A percentile compares a stretch with the other conserved stretches of the same genome.
These are phyloP conservation scores for Saccharomycopsis babjevae DNA, from an alignment of 805 yeast genomes.

Conservation along the genomic window DNA sequence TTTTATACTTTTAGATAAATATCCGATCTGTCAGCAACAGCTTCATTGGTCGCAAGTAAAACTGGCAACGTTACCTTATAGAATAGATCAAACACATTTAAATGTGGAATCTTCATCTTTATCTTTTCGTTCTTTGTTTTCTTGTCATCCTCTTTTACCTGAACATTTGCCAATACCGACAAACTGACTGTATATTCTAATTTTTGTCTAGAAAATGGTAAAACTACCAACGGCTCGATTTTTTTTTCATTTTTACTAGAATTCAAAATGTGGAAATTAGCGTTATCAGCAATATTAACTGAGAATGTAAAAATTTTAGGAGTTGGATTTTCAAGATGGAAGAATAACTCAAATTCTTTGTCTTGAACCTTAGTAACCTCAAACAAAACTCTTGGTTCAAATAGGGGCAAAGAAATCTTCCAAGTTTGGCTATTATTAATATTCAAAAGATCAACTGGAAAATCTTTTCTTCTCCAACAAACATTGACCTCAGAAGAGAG, in stretches of 20 bases:
- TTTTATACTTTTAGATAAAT: conserved; percentile 6
- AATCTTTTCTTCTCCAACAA: conserved; percentile 28
- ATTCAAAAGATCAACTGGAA: conserved; percentile 19
- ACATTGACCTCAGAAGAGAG: conserved; percentile 23
- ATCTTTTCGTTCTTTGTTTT: conserved; percentile 16
- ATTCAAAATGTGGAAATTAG: conserved; percentile 30
- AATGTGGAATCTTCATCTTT: conserved; percentile 40
- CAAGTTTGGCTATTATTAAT: conserved; percentile 31
- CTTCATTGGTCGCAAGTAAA: conserved; percentile 30
- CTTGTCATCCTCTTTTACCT: not conserved
- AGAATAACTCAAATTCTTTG: conserved; percentile 22
- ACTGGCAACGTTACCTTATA: conserved; percentile 55
- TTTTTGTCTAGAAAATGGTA: conserved; percentile 49
- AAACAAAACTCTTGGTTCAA: conserved; percentile 61
- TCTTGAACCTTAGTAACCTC: conserved; percentile 19
- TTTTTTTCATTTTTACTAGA: conserved; percentile 22
- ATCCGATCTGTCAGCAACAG: conserved; percentile 23
- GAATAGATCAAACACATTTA: conserved; percentile 58
- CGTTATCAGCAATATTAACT: conserved; percentile 32
- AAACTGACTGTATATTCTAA: conserved; percentile 27
- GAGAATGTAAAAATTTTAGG: conserved; percentile 56
- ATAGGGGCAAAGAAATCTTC: conserved; percentile 47
- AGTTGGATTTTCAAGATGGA: conserved; percentile 68
- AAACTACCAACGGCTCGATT: conserved; percentile 30
- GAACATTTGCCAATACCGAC: too few relatives aligned